Conservation (phyloP, 2,329 filamentous ascomycete genomes). For the Verticillium tricorpus region DNA sequence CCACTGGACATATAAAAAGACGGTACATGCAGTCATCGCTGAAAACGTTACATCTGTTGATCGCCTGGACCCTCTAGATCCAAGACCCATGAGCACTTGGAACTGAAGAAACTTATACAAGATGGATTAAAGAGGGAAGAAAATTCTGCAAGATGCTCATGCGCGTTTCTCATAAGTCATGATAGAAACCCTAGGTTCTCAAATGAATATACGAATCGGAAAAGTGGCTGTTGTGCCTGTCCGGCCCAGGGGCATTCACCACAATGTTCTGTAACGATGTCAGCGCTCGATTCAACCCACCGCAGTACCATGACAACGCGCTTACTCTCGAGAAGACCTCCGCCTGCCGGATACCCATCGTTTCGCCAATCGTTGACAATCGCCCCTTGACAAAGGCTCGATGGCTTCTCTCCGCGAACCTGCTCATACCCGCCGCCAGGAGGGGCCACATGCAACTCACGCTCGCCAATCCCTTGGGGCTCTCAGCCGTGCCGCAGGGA, state of each 20-base stretch:
- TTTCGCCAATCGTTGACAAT: conserved; percentile 14
- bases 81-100: too few relatives aligned
- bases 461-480: conserved; percentile 16
- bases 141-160: background rate
- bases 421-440: conserved; percentile 15
- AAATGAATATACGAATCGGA: conserved; percentile 9
- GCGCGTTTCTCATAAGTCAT: background rate
- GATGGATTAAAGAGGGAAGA: background rate
- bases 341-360: conserved; percentile 18
- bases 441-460: conserved; percentile 17
- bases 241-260: conserved; percentile 1
- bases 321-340: conserved; percentile 17
- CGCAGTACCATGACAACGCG: background rate
- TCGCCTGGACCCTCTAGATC: too few relatives aligned
- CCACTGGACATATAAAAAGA: too few relatives aligned
- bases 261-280: background rate
- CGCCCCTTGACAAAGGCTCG: conserved; percentile 14
- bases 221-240: conserved; percentile 8
- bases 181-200: conserved; percentile 1
- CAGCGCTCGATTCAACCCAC: background rate
- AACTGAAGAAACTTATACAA: background rate
- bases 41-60: too few relatives aligned
- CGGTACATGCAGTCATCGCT: too few relatives aligned
- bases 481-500: conserved; percentile 18
- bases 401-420: conserved; percentile 14